Percentiles rank a stretch among this genome's conserved stretches.
Evolutionary conservation across 2,329 filamentous ascomycete species (phyloP).

Genomic region (Falciphora oryzae): DNA sequence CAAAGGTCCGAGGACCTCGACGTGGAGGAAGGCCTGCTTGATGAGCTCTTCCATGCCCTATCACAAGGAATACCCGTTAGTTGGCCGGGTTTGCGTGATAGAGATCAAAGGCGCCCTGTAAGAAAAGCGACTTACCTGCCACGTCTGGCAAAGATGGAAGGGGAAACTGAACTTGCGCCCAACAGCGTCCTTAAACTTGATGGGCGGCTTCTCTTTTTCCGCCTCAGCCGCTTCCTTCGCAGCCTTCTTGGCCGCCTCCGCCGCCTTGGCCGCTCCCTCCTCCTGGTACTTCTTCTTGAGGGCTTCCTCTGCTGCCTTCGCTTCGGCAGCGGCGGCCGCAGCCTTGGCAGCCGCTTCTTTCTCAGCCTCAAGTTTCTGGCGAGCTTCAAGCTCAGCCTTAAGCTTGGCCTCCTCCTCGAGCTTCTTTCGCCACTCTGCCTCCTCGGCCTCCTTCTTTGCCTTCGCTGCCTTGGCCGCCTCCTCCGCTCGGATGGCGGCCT

Average conservation of each 20-base stretch:
- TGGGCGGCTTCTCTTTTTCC: conserved; percentile 62
- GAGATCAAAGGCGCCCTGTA: no score
- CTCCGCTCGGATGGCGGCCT: conserved; percentile 32
- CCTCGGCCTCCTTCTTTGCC: conserved; percentile 24
- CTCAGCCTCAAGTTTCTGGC: conserved; percentile 40
- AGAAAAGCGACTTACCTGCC: conserved; percentile 56
- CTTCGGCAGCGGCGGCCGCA: conserved; percentile 39
- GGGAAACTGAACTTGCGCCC: conserved; percentile 91
- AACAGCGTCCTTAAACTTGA: conserved; percentile 88
- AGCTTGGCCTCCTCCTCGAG: conserved; percentile 39
- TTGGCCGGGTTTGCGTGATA: not conserved
- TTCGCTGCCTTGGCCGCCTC: conserved; percentile 26
- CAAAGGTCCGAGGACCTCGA: conserved; percentile 69
- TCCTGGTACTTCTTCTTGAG: conserved; percentile 44
- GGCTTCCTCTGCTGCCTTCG: conserved; percentile 51
- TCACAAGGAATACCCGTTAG: not conserved
- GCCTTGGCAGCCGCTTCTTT: conserved; percentile 38
- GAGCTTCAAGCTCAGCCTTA: conserved; percentile 35
- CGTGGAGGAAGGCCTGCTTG: conserved; percentile 74
- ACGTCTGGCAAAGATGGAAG: conserved; percentile 76
- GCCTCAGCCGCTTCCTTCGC: conserved; percentile 32
- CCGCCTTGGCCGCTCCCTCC: conserved; percentile 39
- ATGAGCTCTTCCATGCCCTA: conserved; percentile 85
- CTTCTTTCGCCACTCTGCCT: conserved; percentile 38
- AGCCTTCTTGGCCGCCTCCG: conserved; percentile 37